A percentile compares a stretch with the other conserved stretches of the same genome.
These are phyloP conservation scores for Podila epicladia DNA, from an alignment of 192 early-diverging fungal genomes.

Conservation along the genomic window DNA sequence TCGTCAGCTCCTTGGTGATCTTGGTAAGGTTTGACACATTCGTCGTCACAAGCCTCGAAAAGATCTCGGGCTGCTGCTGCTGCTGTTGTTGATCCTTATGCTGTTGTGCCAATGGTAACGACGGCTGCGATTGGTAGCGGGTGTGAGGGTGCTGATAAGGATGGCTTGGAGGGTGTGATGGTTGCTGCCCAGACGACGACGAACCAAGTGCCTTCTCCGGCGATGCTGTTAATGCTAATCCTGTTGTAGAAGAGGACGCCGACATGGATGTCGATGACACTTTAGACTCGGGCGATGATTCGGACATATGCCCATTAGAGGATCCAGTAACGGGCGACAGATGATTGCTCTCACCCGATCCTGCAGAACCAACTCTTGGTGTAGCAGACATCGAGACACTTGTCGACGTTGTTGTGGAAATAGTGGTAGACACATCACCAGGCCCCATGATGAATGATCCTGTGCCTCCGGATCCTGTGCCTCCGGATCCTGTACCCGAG, in stretches of 20 bases:
- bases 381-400: not conserved
- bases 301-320: not conserved
- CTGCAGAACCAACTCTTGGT: not conserved
- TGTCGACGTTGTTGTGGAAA: not conserved
- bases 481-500: not conserved
- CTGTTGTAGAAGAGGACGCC: slow-evolving; percentile 16
- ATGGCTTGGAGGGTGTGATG: not conserved
- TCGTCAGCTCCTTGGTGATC: slow-evolving; percentile 41
- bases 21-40: slow-evolving; percentile 44
- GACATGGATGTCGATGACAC: slow-evolving; percentile 8
- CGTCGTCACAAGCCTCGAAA: slow-evolving; percentile 39
- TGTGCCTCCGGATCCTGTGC: not conserved
- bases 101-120: not conserved
- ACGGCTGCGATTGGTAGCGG: no score
- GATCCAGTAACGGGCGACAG: slow-evolving; percentile 1
- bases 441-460: not conserved
- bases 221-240: slow-evolving; percentile 3
- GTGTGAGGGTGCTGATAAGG: not conserved
- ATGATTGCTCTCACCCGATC: not conserved
- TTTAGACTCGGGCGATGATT: not conserved
- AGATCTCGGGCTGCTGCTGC: slow-evolving; percentile 20
- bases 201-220: slow-evolving; percentile 10
- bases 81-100: not conserved
- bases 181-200: not conserved
- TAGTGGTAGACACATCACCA: not conserved